Conservation (phyloP, 1,139 yeast genomes). For the Taiozyma sp. region DNA sequence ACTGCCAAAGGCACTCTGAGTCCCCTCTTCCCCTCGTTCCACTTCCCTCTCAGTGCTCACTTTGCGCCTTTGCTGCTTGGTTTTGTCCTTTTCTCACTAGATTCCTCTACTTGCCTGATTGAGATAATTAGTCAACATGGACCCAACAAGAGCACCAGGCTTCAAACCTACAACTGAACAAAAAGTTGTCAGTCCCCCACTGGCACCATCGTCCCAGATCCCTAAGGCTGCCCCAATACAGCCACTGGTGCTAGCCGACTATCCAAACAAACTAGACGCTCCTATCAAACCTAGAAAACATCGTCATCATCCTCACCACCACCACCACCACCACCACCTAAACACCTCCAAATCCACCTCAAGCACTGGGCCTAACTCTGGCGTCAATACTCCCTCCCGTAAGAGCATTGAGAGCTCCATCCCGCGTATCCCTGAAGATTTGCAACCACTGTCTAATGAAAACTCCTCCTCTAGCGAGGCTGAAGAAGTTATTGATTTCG, state of each 20-base stretch:
- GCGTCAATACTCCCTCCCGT: constrained; percentile 4
- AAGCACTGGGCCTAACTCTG: not conserved
- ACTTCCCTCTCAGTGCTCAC: not conserved
- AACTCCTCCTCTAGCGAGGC: constrained; percentile 29
- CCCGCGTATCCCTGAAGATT: constrained; percentile 39
- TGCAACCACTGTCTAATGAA: constrained; percentile 40
- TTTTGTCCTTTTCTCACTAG: not conserved
- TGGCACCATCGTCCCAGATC: constrained; percentile 65
- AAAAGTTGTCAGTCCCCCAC: constrained; percentile 53
- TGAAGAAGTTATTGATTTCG: constrained; percentile 15
- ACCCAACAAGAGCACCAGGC: constrained; percentile 77
- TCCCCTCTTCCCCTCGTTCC: not conserved
- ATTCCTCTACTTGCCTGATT: not conserved
- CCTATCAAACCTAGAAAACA: constrained; percentile 52
- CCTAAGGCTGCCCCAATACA: constrained; percentile 74
- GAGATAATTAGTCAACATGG: constrained; percentile 40
- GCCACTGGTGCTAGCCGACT: constrained; percentile 74
- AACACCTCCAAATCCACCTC: not conserved
- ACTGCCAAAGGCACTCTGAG: not conserved
- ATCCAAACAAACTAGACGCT: constrained; percentile 66
- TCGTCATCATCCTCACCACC: constrained; percentile 18
- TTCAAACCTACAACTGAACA: constrained; percentile 68
- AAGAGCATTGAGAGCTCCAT: constrained; percentile 27
- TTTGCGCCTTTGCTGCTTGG: not conserved
- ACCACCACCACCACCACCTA: constrained; percentile 7